Evolutionary conservation across 2,329 filamentous ascomycete species (phyloP), one percentile per base, ranked within the genome.

Genomic region (Aspergillus sp.): DNA sequence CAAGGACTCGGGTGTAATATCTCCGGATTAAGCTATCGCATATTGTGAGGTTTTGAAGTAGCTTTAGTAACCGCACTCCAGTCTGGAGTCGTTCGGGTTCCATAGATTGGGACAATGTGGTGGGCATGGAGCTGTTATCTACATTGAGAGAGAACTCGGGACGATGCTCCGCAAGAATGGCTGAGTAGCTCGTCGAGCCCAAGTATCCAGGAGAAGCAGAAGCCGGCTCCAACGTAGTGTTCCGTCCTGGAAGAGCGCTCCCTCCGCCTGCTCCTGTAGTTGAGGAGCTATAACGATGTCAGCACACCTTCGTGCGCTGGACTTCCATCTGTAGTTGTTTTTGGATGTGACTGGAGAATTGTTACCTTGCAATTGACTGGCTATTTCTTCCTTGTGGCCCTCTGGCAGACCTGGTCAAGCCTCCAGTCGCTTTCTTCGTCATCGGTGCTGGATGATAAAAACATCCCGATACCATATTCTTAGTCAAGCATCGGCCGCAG

Each of bases 401-500:
- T 13, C 60, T 60, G 8, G 62, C 42, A 17, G 57, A 53, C 60
- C 48, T 59, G 8, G 21, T 50, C 50, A 59, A 57, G 27, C 66
- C 63, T 4, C 60, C 62, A 21, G 49, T 58, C 19, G 62, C 62
- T n/a, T 65, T 59, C 30, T 69, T 75, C 19, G 74, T 76, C 75
- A 77, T 77, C 4, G 74, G 75, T 5, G 75, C 72, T 51, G 75
- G 75, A 59, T 77, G 75, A 54, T 77, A 76, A 49, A 74, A 74
- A 52, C 75, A 77, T 60, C 67, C 64, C 17, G 70, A 64, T 7
- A 55, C 61, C 48, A 73, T 72, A 27, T 70, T 68, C 52, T 73
- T 74, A 5, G 67, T 50, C n/a, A 60, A 58, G 51, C 73, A 75
- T 64, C 71, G 62, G 25, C 70, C 67, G 61, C 73, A 77, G 6